Evolutionary conservation across 2,329 filamentous ascomycete genomes (phyloP).

Genomic region (Epichloe aotearoae): DNA sequence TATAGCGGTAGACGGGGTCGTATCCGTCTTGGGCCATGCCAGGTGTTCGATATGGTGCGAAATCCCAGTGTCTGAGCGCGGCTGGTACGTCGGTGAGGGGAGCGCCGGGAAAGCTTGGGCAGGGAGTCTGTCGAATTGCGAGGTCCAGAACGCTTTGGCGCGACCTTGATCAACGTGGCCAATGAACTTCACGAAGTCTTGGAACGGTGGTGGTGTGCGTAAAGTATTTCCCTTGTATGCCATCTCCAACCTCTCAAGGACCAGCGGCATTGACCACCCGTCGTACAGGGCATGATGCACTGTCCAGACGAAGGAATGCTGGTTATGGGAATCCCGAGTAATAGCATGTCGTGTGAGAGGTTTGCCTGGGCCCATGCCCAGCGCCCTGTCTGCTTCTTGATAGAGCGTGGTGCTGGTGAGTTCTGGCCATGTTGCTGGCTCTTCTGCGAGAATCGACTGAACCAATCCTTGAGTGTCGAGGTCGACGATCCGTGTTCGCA

Average conservation of each 20-base stretch:
- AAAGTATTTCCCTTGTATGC: constrained; percentile 19
- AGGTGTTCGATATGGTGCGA: constrained; percentile 13
- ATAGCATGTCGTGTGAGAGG: constrained; percentile 28
- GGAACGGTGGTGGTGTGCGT: constrained; percentile 18
- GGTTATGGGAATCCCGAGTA: constrained; percentile 16
- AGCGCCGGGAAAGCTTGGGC: neutral
- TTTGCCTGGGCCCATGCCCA: constrained; percentile 24
- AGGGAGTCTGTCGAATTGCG: neutral
- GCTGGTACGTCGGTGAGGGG: neutral
- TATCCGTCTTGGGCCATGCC: constrained; percentile 12
- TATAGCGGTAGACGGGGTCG: constrained; percentile 8
- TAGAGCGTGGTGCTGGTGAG: constrained; percentile 19
- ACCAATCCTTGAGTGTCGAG: neutral
- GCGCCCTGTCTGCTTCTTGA: constrained; percentile 21
- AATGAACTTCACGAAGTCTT: constrained; percentile 26
- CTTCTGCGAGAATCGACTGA: neutral
- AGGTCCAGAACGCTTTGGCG: neutral
- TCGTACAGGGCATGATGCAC: constrained; percentile 39
- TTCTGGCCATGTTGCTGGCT: constrained; percentile 14
- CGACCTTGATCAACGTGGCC: neutral
- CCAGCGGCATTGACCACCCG: constrained; percentile 33
- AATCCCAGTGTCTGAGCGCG: constrained; percentile 18
- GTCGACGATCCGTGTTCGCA: constrained; percentile 4
- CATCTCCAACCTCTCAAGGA: constrained; percentile 26
- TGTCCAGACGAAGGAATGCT: constrained; percentile 24